A percentile compares a stretch with the other conserved stretches of the same genome.
Conservation (phyloP, 352 stramenopile genomes). For the Globisporangium echinulatum region DNA sequence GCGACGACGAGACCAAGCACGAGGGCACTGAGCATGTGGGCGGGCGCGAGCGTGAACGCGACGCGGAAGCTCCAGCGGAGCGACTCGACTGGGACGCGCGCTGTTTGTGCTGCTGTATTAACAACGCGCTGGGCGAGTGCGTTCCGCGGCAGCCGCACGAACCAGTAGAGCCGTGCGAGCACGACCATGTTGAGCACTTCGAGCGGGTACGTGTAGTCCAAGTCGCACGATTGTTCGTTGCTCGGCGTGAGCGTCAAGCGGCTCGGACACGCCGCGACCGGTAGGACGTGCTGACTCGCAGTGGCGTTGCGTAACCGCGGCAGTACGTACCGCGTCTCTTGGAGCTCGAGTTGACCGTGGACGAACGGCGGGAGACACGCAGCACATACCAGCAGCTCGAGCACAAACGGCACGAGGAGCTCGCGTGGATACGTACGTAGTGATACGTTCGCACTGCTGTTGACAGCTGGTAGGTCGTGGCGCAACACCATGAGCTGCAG, state of each 20-base stretch:
- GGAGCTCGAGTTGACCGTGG: slow-evolving; percentile 30
- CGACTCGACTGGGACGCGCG: slow-evolving; percentile 30
- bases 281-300: not conserved
- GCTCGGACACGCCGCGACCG: slow-evolving; percentile 15
- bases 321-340: slow-evolving; percentile 41
- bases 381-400: slow-evolving; percentile 33
- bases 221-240: slow-evolving; percentile 17
- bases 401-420: slow-evolving; percentile 35
- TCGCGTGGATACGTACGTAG: slow-evolving; percentile 16
- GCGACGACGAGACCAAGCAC: slow-evolving; percentile 43
- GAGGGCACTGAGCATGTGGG: slow-evolving; percentile 29
- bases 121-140: slow-evolving; percentile 10
- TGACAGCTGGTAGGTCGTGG: slow-evolving; percentile 30
- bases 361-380: slow-evolving; percentile 46
- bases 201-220: slow-evolving; percentile 47
- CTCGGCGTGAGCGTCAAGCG: slow-evolving; percentile 17
- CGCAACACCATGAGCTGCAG: slow-evolving; percentile 44
- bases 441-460: slow-evolving; percentile 1
- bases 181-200: slow-evolving; percentile 62
- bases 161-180: slow-evolving; percentile 53
- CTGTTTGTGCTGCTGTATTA: no score
- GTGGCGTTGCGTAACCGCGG: not conserved
- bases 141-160: slow-evolving; percentile 48
- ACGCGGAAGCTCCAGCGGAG: slow-evolving; percentile 54
- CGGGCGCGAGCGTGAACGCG: slow-evolving; percentile 33